A percentile compares a stretch with the other conserved stretches of the same genome.
These are phyloP conservation scores for Tuber magnatum DNA, from an alignment of 495 filamentous ascomycete genomes.

Conservation along the genomic window DNA sequence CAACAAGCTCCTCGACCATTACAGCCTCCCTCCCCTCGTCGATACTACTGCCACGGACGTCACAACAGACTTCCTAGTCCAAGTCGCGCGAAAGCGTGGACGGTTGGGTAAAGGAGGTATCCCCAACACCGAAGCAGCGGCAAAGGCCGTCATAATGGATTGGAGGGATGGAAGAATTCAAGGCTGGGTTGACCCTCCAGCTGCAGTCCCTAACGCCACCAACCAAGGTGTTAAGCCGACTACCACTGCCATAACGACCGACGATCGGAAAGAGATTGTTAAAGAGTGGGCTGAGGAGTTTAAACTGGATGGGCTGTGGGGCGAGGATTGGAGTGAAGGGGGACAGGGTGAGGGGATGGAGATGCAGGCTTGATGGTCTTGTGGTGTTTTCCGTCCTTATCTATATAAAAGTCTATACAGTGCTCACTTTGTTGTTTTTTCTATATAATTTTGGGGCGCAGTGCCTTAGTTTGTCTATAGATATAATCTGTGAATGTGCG, in stretches of 20 bases:
- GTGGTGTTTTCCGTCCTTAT: not conserved
- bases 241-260: constrained; percentile 38
- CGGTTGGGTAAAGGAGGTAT: constrained; percentile 82
- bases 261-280: constrained; percentile 80
- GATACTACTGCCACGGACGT: constrained; percentile 55
- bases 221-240: constrained; percentile 40
- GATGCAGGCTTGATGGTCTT: constrained; percentile 35
- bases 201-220: constrained; percentile 36
- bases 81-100: constrained; percentile 88
- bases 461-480: not conserved
- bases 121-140: constrained; percentile 78
- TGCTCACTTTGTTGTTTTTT: not conserved
- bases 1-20: constrained; percentile 68
- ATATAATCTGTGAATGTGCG: not conserved
- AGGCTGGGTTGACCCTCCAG: constrained; percentile 77
- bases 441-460: not conserved
- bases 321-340: constrained; percentile 49
- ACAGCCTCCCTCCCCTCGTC: constrained; percentile 66
- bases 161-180: constrained; percentile 94
- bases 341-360: constrained; percentile 38
- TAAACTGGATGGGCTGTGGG: constrained; percentile 90
- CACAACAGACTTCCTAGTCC: constrained; percentile 87
- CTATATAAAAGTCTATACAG: not conserved
- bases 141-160: constrained; percentile 86
- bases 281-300: constrained; percentile 93